Evolutionary conservation across 2,329 filamentous ascomycete species (phyloP), one percentile per base, ranked within the genome.

Genomic region (Tolypocladium inflatum): DNA sequence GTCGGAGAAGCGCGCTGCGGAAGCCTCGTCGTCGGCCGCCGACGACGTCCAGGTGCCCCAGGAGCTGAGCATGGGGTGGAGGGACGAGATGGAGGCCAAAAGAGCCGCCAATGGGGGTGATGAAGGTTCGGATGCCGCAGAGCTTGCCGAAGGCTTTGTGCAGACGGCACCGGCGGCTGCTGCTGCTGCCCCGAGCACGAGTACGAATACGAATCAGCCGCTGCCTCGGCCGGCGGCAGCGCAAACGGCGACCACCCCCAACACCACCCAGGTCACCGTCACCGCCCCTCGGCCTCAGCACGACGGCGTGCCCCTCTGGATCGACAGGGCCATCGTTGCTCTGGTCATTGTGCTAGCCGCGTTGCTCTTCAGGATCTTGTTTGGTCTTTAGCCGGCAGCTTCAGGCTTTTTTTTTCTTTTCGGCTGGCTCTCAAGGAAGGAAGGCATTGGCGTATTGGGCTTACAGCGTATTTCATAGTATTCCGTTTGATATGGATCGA

Each of bases 251-350:
- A 8, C 30, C 19, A 11, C 30, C 11, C 19, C 48, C 30, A 13
- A 21, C 30, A 26, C 26, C 3, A 19, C 30, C 17, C 48, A 26
- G 30, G 19, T 35, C 30, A 51, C 48, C 17, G 59, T 45, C 60
- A 62, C 56, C 59, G 58, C 59, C 58, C 9, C 59, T 54, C 26
- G 54, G 59, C 55, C 58, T 42, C 48, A 21, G 19, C 63, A 68
- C 19, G 78, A 82, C 35, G 82, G 77, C 2, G 81, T 89, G 19
- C 82, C 86, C 2, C 74, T 85, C 15, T 96, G 90, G 88, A 78
- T 96, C 21, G 92, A 96, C 71, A 84, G 89, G 62, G 82, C 87
- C 42, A 96, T 96, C 63, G 83, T 87, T 26, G 87, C 84, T 8
- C 73, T 96, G 21, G 76, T 90, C 0, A 79, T 90, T 17, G 77